Evolutionary conservation across 2,329 filamentous ascomycete species (phyloP), one percentile per base, ranked within the genome.

Genomic region (Talaromyces sp.): DNA sequence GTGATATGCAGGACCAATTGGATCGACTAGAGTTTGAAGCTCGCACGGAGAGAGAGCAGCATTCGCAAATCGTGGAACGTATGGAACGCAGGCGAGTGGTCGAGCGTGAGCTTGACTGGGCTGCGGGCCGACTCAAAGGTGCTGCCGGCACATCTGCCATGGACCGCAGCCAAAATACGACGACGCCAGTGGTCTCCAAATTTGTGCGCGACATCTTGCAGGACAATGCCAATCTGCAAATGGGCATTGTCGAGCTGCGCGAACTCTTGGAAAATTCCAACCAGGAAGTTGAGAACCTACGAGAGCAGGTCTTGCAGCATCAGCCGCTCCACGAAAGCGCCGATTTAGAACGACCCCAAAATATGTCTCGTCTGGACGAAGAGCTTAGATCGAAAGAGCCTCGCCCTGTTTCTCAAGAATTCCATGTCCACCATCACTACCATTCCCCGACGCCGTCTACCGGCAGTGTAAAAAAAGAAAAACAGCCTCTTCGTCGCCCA

Each of bases 361-460:
- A 74, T 7, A 75, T 78, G 1, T 79, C 81, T 2, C 88, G 85
- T 0, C 76, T 97, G 56, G 83, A 86, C 61, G 85, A 90, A 48
- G 92, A 97, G 72, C 81, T 95, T 26, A 84, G 83, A 43, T 75
- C 79, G 21, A 78, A 79, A 55, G 76, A 81, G 46, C 68, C 76
- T 29, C 73, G 77, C 32, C 76, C 74, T 19, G 65, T 83, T 2
- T 88, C 88, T 0, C 88, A 90, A 68, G 90, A 94, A 68, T 78
- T 97, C 14, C 93, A 97, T 68, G 90, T 97, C 52, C 93, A 97
- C 69, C 92, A 97, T 68, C 93, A 97, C 71, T 96, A 96, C 70
- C 92, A 97, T 66, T 84, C 88, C 11, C 78, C 86, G 1, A 72
- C 88, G n/a, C 75, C 84, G 1, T 71, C 77, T 31, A 59, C 70